Percentiles rank a stretch among this genome's conserved stretches.
Conservation (phyloP, 192 early-diverging fungal species). For the Obelidium mucronatum region DNA sequence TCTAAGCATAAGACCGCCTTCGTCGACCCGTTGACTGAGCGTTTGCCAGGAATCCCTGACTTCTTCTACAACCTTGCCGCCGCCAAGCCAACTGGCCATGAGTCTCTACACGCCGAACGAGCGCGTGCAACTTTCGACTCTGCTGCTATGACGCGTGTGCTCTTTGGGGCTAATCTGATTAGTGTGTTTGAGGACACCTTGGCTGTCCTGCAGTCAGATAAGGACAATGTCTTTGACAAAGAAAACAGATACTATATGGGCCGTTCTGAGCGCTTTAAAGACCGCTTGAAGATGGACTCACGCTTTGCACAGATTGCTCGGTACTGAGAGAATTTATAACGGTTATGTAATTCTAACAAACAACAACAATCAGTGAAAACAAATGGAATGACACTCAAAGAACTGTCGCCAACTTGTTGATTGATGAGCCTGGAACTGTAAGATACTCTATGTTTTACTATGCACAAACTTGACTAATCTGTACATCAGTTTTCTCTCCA, state of each 20-base stretch:
- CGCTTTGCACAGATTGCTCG: conserved; percentile 66
- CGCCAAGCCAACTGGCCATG: conserved; percentile 31
- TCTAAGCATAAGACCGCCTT: not conserved
- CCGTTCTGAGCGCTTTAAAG: conserved; percentile 71
- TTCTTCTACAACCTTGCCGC: conserved; percentile 37
- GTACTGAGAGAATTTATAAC: not conserved
- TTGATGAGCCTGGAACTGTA: conserved; percentile 67
- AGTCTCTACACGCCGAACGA: conserved; percentile 71
- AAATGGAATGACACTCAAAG: conserved; percentile 65
- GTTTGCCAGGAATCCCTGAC: conserved; percentile 22
- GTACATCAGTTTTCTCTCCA: conserved; percentile 68
- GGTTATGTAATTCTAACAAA: not conserved
- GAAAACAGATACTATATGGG: conserved; percentile 74
- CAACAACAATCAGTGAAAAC: conserved; percentile 43
- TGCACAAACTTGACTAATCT: no score
- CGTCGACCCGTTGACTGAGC: not conserved
- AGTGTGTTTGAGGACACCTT: conserved; percentile 63
- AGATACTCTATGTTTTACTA: conserved; percentile 40
- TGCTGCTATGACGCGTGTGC: conserved; percentile 68
- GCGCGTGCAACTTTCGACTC: conserved; percentile 69
- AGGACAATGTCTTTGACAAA: conserved; percentile 67
- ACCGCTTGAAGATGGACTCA: conserved; percentile 66
- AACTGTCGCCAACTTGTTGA: conserved; percentile 56
- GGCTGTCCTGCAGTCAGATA: conserved; percentile 69
- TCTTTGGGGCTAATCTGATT: conserved; percentile 73